Evolutionary conservation across 371 early-diverging fungal species (phyloP).

Genomic region (Coemansia sp.): DNA sequence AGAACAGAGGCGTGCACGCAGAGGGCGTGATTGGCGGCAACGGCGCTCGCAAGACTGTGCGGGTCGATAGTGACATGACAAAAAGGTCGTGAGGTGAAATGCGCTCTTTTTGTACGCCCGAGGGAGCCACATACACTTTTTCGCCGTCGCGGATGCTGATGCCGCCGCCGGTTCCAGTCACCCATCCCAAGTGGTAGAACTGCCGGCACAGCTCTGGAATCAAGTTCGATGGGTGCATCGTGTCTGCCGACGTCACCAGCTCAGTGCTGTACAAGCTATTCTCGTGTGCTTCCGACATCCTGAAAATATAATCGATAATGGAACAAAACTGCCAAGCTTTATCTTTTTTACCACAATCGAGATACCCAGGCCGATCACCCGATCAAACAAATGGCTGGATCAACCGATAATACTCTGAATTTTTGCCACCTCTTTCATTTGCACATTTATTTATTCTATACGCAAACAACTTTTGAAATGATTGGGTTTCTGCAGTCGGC

Average conservation of each 20-base stretch:
- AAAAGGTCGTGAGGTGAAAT: constrained; percentile 84
- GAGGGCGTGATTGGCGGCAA: constrained; percentile 66
- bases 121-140: constrained; percentile 85
- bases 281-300: too few species aligned
- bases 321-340: too few species aligned
- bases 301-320: too few species aligned
- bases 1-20: constrained; percentile 95
- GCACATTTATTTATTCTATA: background rate
- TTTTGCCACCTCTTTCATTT: background rate
- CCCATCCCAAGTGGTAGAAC: constrained; percentile 93
- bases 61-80: constrained; percentile 68
- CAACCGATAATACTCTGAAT: background rate
- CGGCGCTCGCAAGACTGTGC: constrained; percentile 71
- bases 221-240: constrained; percentile 78
- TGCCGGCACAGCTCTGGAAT: constrained; percentile 91
- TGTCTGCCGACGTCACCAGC: constrained; percentile 64
- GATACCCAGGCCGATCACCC: too few species aligned
- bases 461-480: constrained; percentile 5
- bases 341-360: too few species aligned
- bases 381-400: too few species aligned
- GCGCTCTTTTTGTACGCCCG: constrained; percentile 94
- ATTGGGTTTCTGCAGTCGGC: constrained; percentile 24
- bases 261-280: constrained; percentile 9
- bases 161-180: constrained; percentile 95
- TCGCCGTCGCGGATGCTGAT: constrained; percentile 84